Conservation (phyloP, 208 protist species). For the Crithidia sp. region DNA sequence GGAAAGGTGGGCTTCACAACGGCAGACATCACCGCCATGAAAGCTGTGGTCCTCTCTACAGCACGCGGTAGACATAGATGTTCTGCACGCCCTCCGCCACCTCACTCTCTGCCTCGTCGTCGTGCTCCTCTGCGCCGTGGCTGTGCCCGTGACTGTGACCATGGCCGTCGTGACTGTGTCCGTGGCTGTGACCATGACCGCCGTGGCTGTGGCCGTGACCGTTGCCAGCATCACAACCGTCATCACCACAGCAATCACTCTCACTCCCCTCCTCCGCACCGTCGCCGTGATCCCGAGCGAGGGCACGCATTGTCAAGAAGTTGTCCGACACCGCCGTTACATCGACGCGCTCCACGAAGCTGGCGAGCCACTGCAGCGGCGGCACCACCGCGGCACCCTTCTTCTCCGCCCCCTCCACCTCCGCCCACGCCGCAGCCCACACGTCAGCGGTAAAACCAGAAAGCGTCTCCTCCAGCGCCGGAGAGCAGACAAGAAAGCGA, state of each 20-base stretch:
- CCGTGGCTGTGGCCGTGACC: background rate
- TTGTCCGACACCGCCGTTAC: slow-evolving; percentile 15
- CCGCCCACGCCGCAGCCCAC: slow-evolving; percentile 24
- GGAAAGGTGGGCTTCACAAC: background rate
- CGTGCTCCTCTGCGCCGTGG: slow-evolving; percentile 1
- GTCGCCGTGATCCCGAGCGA: slow-evolving; percentile 5
- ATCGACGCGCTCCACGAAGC: slow-evolving; percentile 38
- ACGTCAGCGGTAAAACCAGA: slow-evolving; percentile 12
- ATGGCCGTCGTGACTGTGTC: background rate
- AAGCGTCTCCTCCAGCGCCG: slow-evolving; percentile 61
- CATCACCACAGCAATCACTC: background rate
- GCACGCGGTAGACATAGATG: slow-evolving; percentile 63
- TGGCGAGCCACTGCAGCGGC: slow-evolving; percentile 30
- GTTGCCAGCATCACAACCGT: slow-evolving; percentile 9
- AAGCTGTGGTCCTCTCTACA: slow-evolving; percentile 17
- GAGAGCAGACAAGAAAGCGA: slow-evolving; percentile 69
- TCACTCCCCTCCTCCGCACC: background rate
- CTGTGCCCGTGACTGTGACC: slow-evolving; percentile 5
- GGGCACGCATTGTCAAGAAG: slow-evolving; percentile 34
- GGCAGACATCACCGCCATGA: too few relatives aligned
- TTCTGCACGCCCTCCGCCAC: slow-evolving; percentile 43
- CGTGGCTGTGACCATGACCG: background rate
- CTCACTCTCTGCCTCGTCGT: slow-evolving; percentile 23
- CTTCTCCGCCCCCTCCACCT: background rate
- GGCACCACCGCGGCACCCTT: background rate